Evolutionary conservation across 768 basidiomycete species (phyloP), one percentile per base, ranked within the genome.

Genomic region (Paxillus rubicundulus): DNA sequence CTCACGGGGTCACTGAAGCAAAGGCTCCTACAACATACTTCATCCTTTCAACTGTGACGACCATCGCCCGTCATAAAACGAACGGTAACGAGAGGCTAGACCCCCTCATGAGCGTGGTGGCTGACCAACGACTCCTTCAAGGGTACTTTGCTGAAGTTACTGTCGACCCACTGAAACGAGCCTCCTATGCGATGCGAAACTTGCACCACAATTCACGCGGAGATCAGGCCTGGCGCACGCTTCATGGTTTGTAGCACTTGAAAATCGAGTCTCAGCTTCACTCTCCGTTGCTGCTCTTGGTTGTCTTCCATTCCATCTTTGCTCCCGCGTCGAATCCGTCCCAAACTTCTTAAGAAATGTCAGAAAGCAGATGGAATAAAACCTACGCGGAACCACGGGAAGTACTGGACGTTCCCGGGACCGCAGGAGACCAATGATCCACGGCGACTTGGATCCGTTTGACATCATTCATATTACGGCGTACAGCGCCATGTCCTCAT

Each of bases 161-260:
- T 52, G 20, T 9, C 30, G 12, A 40, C 10, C 27, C 17, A 45
- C 9, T 56, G 51, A 9, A 52, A 54, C 37, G 60, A 56, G 46
- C 56, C 62, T 16, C 21, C 55, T 27, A 50, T 60, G 10, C 61
- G 60, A 47, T 61, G 60, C 45, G 51, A 61, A 33, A 54, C 57
- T 40, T 61, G 60, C 51, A 57, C 53, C 16, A 57, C 52, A 39
- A 60, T 33, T 20, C 53, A 54, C n/a, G 54, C 49, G 17, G 61
- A 62, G 17, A 50, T 60, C 38, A 56, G 56, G 5, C 43, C 34
- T 10, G 39, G 49, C 41, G n/a, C 30, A 14, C 56, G 57, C 18
- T 64, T 60, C 46, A 62, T 60, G 61, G n/a, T 60, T 38, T 64
- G 62, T 50, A 54, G 62, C 17, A 33, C 34, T 20, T 62, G 61